Evolutionary conservation across 176 grass and related monocot species (phyloP).

Genomic region (Oryza longistaminata): DNA sequence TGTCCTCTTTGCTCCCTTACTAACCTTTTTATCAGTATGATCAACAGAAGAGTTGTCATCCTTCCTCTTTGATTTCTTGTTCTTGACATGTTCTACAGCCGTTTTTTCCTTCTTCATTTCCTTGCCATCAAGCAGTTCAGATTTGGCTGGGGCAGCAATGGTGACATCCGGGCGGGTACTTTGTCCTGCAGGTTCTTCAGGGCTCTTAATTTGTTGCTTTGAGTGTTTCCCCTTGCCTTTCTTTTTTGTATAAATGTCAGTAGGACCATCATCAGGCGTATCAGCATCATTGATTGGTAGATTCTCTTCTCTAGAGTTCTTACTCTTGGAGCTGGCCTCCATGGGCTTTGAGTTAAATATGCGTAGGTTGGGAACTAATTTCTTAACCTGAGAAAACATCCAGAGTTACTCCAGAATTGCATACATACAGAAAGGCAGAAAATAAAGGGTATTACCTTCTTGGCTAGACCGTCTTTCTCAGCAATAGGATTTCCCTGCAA

Average conservation of each 20-base stretch:
- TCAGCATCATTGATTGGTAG: constrained; percentile 29
- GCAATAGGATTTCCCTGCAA: constrained; percentile 88
- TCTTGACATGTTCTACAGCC: constrained; percentile 25
- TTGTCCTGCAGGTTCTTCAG: constrained; percentile 21
- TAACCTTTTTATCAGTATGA: constrained; percentile 23
- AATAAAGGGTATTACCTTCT: constrained; percentile 52
- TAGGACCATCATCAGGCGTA: background rate
- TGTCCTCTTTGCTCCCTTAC: constrained; percentile 52
- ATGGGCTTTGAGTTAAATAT: constrained; percentile 85
- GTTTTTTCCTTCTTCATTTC: constrained; percentile 22
- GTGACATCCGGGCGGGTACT: background rate
- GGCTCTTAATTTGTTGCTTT: constrained; percentile 32
- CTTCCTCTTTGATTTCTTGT: constrained; percentile 38
- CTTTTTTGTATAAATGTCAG: constrained; percentile 33
- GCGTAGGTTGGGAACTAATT: constrained; percentile 58
- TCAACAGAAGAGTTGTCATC: constrained; percentile 27
- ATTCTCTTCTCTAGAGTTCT: constrained; percentile 37
- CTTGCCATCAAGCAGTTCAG: constrained; percentile 25
- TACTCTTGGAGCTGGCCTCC: constrained; percentile 44
- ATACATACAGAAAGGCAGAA: background rate
- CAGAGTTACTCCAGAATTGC: constrained; percentile 5
- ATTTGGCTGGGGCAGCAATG: constrained; percentile 10
- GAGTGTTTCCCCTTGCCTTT: constrained; percentile 39
- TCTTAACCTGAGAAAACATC: constrained; percentile 58
- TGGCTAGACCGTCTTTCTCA: constrained; percentile 58